Conservation (phyloP, 306 rosid species). For the Purshia tridentata region DNA sequence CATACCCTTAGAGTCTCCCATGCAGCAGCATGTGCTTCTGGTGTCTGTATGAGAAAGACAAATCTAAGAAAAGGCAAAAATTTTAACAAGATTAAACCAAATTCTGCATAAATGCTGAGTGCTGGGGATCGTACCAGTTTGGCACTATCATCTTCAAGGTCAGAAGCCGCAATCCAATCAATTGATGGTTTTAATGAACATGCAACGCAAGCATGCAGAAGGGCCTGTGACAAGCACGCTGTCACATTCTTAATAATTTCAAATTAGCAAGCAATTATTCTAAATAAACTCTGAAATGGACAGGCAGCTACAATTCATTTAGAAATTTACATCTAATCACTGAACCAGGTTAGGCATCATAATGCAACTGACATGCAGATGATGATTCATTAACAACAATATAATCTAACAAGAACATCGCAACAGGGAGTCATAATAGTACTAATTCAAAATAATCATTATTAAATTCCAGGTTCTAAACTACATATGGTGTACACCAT, state of each 20-base stretch:
- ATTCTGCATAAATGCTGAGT: conserved; percentile 25
- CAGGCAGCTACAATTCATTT: background rate
- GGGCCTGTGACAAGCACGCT: conserved; percentile 61
- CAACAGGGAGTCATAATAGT: background rate
- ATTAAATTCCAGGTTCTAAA: background rate
- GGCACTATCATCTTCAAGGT: conserved; percentile 92
- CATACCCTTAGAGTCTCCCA: conserved; percentile 88
- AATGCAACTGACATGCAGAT: background rate
- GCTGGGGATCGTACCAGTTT: conserved; percentile 49
- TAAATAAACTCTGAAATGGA: background rate
- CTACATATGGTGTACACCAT: background rate
- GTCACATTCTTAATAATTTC: background rate
- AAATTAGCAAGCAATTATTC: background rate
- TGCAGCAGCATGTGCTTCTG: conserved; percentile 85
- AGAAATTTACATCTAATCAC: background rate
- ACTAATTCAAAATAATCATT: background rate
- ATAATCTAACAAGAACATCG: background rate
- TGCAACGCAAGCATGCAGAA: conserved; percentile 91
- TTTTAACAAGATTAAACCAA: conserved; percentile 18
- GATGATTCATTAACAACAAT: background rate
- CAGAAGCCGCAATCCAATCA: conserved; percentile 99
- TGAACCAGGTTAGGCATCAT: background rate
- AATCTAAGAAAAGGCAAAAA: conserved; percentile 22
- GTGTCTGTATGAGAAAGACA: conserved; percentile 55
- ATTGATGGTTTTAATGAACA: conserved; percentile 82